A percentile compares a stretch with the other conserved stretches of the same genome.
These are phyloP conservation scores for Termitomyces titanicus DNA, from an alignment of 768 basidiomycete species.

Conservation along the genomic window DNA sequence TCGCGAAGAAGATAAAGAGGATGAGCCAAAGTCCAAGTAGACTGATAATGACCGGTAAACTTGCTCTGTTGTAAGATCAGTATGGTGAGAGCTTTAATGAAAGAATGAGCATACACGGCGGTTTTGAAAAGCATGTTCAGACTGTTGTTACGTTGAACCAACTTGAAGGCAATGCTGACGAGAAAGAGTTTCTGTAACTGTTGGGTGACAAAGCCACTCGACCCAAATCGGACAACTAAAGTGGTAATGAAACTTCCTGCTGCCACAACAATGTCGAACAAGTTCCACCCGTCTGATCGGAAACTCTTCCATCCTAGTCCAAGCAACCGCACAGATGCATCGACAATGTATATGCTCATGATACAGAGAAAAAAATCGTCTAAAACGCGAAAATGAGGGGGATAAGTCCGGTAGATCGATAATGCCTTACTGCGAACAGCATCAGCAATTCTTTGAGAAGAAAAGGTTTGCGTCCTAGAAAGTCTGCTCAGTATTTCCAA, in stretches of 20 bases:
- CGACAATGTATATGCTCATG: conserved; percentile 69
- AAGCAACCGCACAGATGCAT: conserved; percentile 72
- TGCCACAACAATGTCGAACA: conserved; percentile 83
- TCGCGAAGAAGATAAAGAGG: conserved; percentile 87
- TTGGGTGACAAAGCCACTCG: conserved; percentile 46
- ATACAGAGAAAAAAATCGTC: conserved; percentile 77
- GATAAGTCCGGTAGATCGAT: background rate
- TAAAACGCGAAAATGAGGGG: conserved; percentile 24
- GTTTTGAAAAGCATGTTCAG: conserved; percentile 97
- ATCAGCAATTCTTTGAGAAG: conserved; percentile 45
- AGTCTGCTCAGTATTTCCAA: conserved; percentile 1
- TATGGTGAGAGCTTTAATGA: background rate
- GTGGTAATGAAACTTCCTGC: conserved; percentile 83
- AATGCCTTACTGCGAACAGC: conserved; percentile 52
- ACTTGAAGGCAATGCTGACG: conserved; percentile 90
- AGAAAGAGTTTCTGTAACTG: conserved; percentile 90
- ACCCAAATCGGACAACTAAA: conserved; percentile 57
- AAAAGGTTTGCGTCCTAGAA: conserved; percentile 77
- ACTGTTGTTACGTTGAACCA: conserved; percentile 83
- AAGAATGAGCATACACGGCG: conserved; percentile 62
- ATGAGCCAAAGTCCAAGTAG: conserved; percentile 86
- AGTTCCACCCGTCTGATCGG: conserved; percentile 90
- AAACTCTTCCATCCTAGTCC: conserved; percentile 86
- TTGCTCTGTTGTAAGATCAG: conserved; percentile 50
- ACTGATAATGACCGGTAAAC: conserved; percentile 81